Percentiles rank a stretch among this genome's conserved stretches.
These are phyloP conservation scores for Aspergillus fumigatus DNA, from an alignment of 2,329 filamentous ascomycete species.

Conservation along the genomic window DNA sequence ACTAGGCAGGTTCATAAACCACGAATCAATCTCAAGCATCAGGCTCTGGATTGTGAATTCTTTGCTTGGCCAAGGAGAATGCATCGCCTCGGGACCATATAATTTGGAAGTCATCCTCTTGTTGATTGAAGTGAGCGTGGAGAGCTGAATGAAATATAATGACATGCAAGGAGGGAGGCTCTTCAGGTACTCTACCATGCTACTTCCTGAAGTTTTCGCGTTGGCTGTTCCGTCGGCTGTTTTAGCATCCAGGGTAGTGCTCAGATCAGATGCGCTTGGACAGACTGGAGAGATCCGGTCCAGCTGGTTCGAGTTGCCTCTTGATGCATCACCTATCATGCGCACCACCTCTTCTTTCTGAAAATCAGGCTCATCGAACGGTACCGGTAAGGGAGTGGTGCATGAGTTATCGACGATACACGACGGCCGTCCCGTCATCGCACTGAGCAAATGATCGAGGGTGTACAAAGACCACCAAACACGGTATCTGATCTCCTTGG, in stretches of 20 bases:
- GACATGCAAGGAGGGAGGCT: conserved; percentile 34
- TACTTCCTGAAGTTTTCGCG: conserved; percentile 16
- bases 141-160: conserved; percentile 38
- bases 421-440: conserved; percentile 43
- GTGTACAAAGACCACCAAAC: conserved; percentile 44
- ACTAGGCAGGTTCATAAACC: conserved; percentile 37
- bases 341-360: conserved; percentile 28
- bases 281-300: conserved; percentile 17
- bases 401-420: conserved; percentile 39
- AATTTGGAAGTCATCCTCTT: conserved; percentile 36
- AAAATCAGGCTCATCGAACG: conserved; percentile 39
- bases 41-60: conserved; percentile 37
- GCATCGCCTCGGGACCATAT: conserved; percentile 35
- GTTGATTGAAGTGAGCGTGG: conserved; percentile 33
- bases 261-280: conserved; percentile 19
- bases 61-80: conserved; percentile 34
- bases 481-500: conserved; percentile 42
- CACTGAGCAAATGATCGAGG: conserved; percentile 39
- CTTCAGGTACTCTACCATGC: conserved; percentile 32
- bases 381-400: conserved; percentile 40
- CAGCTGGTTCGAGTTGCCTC: conserved; percentile 15
- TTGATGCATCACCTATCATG: conserved; percentile 24
- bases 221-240: conserved; percentile 12
- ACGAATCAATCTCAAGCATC: conserved; percentile 35
- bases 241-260: conserved; percentile 17